Evolutionary conservation across 495 filamentous ascomycete genomes (phyloP).

Genomic region (Penicillium coprophilum): DNA sequence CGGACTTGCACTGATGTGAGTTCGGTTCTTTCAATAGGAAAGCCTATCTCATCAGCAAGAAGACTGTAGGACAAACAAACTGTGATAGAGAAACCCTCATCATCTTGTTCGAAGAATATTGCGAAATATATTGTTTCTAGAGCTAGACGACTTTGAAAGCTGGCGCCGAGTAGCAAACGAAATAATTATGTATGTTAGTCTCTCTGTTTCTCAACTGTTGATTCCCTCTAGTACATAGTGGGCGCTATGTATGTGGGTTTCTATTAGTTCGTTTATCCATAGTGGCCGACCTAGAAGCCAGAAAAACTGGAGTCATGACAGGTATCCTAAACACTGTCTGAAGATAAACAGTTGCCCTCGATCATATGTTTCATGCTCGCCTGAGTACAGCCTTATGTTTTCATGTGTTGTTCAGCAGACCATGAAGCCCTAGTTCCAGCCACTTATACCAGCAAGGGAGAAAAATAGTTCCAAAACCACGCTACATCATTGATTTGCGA

Average conservation of each 20-base stretch:
- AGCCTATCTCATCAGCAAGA: too few species aligned
- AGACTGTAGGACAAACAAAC: too few species aligned
- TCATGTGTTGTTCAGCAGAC: conserved; percentile 7
- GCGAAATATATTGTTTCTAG: background rate
- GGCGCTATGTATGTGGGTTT: background rate
- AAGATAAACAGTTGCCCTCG: background rate
- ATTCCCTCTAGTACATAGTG: background rate
- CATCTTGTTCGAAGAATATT: background rate
- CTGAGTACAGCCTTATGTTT: conserved; percentile 21
- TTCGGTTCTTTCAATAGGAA: too few species aligned
- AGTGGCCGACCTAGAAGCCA: background rate
- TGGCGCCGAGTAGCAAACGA: background rate
- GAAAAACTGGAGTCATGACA: background rate
- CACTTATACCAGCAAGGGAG: conserved; percentile 27
- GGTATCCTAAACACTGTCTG: background rate
- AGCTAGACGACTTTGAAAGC: background rate
- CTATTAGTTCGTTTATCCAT: background rate
- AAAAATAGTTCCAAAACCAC: conserved; percentile 5
- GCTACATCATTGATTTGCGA: background rate
- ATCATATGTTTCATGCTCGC: conserved; percentile 1
- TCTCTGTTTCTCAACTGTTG: background rate
- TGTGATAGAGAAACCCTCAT: background rate
- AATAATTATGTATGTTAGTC: background rate
- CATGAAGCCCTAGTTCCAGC: conserved; percentile 16
- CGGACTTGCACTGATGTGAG: too few species aligned